Base-by-base conservation (phyloP, 179 eudicot genomes). In the Patellifolia procumbens region DNA sequence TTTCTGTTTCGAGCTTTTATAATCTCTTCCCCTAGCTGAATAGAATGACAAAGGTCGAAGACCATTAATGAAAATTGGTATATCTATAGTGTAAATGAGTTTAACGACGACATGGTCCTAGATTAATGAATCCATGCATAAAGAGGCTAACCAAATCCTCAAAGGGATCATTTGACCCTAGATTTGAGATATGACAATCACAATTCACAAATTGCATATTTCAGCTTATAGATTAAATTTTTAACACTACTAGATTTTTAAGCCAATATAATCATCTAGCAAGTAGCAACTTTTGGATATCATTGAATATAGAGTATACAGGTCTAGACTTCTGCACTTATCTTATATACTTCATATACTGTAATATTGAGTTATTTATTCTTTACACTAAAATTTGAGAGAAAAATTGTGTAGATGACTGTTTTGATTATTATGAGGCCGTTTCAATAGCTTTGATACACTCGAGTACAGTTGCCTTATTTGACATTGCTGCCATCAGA, bases 401-500 rank as follows among this genome's bases (percentile, higher is more conserved):
- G 3, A 26, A 45, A 61, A 22, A 71, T 8, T 37, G 16, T 63
- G 32, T 16, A 19, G 26, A 3, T 16, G 28, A 39, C 37, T 49
- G 17, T 2, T 43, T 51, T 9, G 46, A 5, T 74, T 45, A 22
- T 65, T 75, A 81, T 7, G 84, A 85, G 46, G 93, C 89, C 72
- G 78, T 89, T 84, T 95, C 97, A 73, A 95, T 88, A n/a, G 92
- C 88, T 85, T 89, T 86, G 37, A 92, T 93, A 85, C 98, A 94
- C 58, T 89, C 97, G 28, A 92, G 49, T 34, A 91, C 93, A 49
- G 89, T 81, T 20, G 93, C 97, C 76, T 91, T 94, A 51, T 83
- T 89, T 2, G 88, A 81, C 98, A 92, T 92, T 67, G 96, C 94
- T 26, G 87, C 82, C 81, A 89, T 87, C 34, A 94, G 88, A 68